Evolutionary conservation across 352 stramenopile genomes (phyloP), one percentile per base, ranked within the genome.

Genomic region (Phytopythium delawarense): DNA sequence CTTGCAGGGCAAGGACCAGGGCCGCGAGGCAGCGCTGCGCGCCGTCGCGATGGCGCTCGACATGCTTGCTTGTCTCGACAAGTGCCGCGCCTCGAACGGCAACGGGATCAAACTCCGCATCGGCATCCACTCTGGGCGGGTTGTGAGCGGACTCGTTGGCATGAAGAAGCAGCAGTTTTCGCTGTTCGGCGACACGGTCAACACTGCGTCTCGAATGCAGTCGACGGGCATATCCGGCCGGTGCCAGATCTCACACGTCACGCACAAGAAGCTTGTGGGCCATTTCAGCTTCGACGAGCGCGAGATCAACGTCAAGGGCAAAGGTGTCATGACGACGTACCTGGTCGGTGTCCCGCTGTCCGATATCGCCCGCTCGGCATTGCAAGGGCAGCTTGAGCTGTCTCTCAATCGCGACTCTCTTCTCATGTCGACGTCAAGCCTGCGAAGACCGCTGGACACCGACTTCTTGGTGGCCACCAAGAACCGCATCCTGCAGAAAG

Each of bases 111-210:
- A 97, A 28, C 76, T 98, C 8, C 88, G 91, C 21, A 94, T 98
- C 44, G 94, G 94, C 1, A 79, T 98, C 48, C 88, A 98, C 61
- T 94, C 84, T 8, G 94, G 92, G 12, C 79, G 90, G 23, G 81
- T 97, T 21, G 90, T 98, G 25, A 92, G 80, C 30, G 84, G 86
- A 16, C 72, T 98, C 1, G 88, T 98, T 0, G 92, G 92, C 0
- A 90, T 94, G 71, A 94, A 96, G 61, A 98, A 97, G 68, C 90
- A 94, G 48, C 85, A 95, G 32, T 98, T 97, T 66, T 96, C 87
- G 12, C 70, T 98, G 9, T 98, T 98, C 74, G 92, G 94, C 8
- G 94, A 98, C 61, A 96, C 94, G 0, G 89, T 97, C 4, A 98
- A 97, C 64, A 97, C 88, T 0, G 75, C 88, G 6, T 89, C 81